phyloP scores from a whole-genome alignment of 768 basidiomycete species.

The Boletus reticulatus region DNA sequence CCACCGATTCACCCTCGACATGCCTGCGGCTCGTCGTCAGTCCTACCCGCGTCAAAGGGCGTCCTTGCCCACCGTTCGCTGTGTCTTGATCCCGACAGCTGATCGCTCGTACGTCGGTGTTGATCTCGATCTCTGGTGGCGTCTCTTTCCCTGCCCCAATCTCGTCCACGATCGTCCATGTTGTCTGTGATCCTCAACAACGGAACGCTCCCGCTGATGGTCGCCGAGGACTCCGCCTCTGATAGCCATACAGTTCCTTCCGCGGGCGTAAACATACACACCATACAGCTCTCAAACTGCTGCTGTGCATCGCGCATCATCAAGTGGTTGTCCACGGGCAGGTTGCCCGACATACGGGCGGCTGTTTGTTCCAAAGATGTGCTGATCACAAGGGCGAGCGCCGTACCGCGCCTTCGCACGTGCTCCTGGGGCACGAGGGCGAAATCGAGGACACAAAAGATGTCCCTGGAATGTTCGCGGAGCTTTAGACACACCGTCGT shows the following conservation, averaged over 20 bases:
- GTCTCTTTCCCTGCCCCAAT: not conserved
- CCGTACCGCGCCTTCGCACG: conserved; percentile 27
- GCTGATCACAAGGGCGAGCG: conserved; percentile 52
- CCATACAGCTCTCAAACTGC: conserved; percentile 56
- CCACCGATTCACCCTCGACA: not conserved
- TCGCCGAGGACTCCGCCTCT: conserved; percentile 20
- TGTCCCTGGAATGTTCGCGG: conserved; percentile 21
- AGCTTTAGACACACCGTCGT: conserved; percentile 50
- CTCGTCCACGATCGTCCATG: conserved; percentile 33
- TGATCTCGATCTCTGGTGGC: not conserved
- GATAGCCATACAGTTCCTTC: conserved; percentile 11
- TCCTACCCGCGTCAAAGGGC: not conserved
- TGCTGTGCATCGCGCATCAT: conserved; percentile 47
- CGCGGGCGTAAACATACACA: conserved; percentile 48
- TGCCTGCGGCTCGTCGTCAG: not conserved
- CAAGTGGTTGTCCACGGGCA: conserved; percentile 44
- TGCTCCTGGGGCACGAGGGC: conserved; percentile 44
- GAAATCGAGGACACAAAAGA: conserved; percentile 64
- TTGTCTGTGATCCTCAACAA: conserved; percentile 42
- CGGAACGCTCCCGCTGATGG: conserved; percentile 48
- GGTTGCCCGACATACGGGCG: conserved; percentile 42
- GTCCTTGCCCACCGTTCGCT: not conserved
- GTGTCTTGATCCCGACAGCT: not conserved
- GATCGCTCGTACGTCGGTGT: not conserved
- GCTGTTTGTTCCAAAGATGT: conserved; percentile 45